A percentile compares a stretch with the other conserved stretches of the same genome.
Conservation (phyloP, 2,329 filamentous ascomycete genomes). For the Cladophialophora yegresii region DNA sequence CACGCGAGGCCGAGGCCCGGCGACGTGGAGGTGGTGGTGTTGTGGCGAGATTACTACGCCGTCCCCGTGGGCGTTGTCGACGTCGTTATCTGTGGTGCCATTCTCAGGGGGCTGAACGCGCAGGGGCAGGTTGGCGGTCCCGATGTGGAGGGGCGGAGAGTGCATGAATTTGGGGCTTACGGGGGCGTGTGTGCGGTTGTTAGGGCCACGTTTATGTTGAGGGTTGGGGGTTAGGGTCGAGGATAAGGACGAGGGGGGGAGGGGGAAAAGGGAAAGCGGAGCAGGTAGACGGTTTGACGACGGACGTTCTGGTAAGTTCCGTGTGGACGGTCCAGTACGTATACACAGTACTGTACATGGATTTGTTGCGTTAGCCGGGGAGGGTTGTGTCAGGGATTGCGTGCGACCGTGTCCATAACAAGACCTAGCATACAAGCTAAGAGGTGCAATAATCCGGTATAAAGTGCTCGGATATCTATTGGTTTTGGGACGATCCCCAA, state of each 20-base stretch:
- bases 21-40: background rate
- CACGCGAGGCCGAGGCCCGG: background rate
- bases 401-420: no score
- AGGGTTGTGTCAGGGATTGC: no score
- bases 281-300: background rate
- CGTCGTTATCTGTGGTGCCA: background rate
- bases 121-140: background rate
- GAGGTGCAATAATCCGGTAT: no score
- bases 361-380: no score
- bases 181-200: background rate
- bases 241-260: background rate
- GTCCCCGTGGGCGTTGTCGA: background rate
- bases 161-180: background rate
- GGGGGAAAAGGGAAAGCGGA: background rate
- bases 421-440: no score
- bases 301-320: no score
- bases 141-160: background rate
- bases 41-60: constrained; percentile 1
- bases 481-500: no score
- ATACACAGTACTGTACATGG: no score
- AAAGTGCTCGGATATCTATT: no score
- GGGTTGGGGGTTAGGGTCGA: background rate
- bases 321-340: no score
- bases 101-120: background rate
- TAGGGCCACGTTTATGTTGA: background rate